Conservation (phyloP, 148 eudicot species). For the Nepenthes gracilis region DNA sequence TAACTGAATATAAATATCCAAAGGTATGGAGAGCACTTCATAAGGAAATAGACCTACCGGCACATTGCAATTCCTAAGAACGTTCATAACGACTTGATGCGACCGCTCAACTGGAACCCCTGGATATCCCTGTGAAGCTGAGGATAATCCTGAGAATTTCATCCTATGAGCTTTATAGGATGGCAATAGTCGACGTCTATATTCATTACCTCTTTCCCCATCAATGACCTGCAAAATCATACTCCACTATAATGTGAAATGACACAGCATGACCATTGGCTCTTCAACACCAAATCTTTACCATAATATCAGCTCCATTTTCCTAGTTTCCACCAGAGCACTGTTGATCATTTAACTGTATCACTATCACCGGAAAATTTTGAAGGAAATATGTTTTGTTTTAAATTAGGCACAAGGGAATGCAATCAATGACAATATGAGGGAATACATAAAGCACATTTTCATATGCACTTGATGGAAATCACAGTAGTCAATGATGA, state of each 20-base stretch:
- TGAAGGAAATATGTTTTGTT: no score
- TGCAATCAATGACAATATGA: no score
- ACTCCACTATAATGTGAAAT: not conserved
- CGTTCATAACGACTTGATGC: conserved; percentile 38
- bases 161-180: conserved; percentile 83
- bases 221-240: conserved; percentile 52
- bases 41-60: conserved; percentile 39
- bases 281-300: not conserved
- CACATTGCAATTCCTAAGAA: conserved; percentile 54
- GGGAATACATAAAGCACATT: no score
- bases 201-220: conserved; percentile 77
- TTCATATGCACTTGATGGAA: no score
- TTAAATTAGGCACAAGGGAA: no score
- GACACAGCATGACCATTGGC: not conserved
- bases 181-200: conserved; percentile 62
- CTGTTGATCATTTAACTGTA: no score
- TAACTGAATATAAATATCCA: not conserved
- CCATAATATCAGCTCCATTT: not conserved
- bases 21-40: not conserved
- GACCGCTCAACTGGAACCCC: conserved; percentile 35
- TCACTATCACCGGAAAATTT: no score
- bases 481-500: no score
- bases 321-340: no score
- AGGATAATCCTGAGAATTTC: conserved; percentile 22
- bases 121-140: conserved; percentile 16